These are phyloP conservation scores for Hypsizygus marmoreus DNA, from an alignment of 768 basidiomycete species.

Conservation along the genomic window DNA sequence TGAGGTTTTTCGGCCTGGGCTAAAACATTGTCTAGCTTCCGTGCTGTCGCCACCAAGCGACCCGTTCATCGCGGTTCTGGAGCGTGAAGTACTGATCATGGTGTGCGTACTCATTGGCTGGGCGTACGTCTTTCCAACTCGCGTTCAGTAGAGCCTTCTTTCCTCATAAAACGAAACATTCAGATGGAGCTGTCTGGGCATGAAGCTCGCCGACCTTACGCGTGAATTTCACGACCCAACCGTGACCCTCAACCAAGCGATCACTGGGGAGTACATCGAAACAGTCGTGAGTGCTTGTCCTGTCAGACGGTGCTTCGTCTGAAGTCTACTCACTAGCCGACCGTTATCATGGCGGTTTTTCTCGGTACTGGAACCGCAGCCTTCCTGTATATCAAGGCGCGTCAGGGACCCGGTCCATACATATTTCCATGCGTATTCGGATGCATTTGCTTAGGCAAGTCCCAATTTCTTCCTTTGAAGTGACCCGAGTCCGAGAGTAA, in stretches of 20 bases:
- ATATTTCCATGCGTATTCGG: conserved; percentile 55
- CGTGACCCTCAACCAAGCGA: conserved; percentile 38
- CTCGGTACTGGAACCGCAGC: conserved; percentile 60
- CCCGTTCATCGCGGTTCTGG: conserved; percentile 67
- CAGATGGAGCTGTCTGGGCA: conserved; percentile 70
- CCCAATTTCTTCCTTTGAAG: neutral
- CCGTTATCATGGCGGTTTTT: conserved; percentile 60
- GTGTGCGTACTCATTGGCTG: conserved; percentile 50
- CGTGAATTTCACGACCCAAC: conserved; percentile 43
- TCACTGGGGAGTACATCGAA: conserved; percentile 62
- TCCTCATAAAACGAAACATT: neutral
- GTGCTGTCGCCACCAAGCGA: conserved; percentile 70
- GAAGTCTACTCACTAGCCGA: conserved; percentile 39
- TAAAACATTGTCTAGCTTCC: conserved; percentile 40
- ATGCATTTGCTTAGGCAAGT: conserved; percentile 60
- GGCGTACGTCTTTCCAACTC: conserved; percentile 51
- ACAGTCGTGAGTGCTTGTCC: conserved; percentile 29
- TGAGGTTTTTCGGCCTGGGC: neutral
- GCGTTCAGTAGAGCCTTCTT: no score
- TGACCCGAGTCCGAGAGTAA: neutral
- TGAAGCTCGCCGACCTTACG: conserved; percentile 60
- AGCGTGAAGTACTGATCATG: conserved; percentile 61
- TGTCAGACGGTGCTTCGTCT: neutral
- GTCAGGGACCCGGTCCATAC: conserved; percentile 65
- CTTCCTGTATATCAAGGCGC: conserved; percentile 61